Conservation (phyloP, 1,284 basidiomycete genomes). For the Acaromyces ingoldii region DNA sequence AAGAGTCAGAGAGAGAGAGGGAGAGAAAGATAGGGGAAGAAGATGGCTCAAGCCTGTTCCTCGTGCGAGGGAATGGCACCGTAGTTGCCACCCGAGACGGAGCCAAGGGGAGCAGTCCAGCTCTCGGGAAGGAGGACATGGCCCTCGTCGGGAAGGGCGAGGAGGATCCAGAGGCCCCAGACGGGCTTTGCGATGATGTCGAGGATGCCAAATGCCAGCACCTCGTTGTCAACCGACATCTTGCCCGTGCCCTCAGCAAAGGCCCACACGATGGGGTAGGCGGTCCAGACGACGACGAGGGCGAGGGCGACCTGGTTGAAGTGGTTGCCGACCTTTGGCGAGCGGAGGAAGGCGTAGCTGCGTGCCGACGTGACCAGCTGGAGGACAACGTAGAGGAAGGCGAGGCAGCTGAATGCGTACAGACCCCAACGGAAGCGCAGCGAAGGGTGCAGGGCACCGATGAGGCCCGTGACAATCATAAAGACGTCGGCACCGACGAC, state of each 20-base stretch:
- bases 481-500: slow-evolving; percentile 30
- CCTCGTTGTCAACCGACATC: slow-evolving; percentile 25
- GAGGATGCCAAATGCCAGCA: slow-evolving; percentile 37
- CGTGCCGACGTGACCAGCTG: slow-evolving; percentile 32
- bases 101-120: slow-evolving; percentile 23
- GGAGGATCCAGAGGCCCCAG: slow-evolving; percentile 34
- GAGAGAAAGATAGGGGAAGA: not conserved
- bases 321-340: slow-evolving; percentile 35
- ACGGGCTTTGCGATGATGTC: slow-evolving; percentile 40
- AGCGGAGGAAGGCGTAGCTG: slow-evolving; percentile 29
- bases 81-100: slow-evolving; percentile 26
- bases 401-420: slow-evolving; percentile 30
- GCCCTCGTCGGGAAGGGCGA: slow-evolving; percentile 36
- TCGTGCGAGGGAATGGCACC: slow-evolving; percentile 31
- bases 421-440: slow-evolving; percentile 37
- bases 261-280: slow-evolving; percentile 24
- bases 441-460: slow-evolving; percentile 35
- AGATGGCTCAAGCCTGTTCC: slow-evolving; percentile 5
- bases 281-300: slow-evolving; percentile 34
- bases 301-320: slow-evolving; percentile 41
- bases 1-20: not conserved
- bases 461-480: slow-evolving; percentile 38
- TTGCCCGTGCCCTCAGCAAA: slow-evolving; percentile 30
- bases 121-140: slow-evolving; percentile 35
- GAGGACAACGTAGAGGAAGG: slow-evolving; percentile 27